Conservation (phyloP, 2,329 filamentous ascomycete genomes). For the Ceratocystis diversiconidia region DNA sequence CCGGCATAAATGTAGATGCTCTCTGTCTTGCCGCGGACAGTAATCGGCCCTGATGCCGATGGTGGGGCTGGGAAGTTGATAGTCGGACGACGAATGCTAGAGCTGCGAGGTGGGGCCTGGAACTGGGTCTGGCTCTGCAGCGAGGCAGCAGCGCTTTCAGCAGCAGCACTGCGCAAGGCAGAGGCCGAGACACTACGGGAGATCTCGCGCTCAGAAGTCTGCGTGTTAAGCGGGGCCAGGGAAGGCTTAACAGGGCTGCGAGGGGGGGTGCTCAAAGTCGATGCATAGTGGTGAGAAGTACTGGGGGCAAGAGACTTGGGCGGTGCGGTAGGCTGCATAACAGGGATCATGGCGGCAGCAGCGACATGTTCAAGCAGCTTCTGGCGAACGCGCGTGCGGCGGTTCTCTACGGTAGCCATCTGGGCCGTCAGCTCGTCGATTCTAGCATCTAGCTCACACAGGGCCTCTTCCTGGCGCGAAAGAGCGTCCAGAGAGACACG, state of each 20-base stretch:
- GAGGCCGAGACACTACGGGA: constrained; percentile 32
- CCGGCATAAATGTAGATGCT: constrained; percentile 57
- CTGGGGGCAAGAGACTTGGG: constrained; percentile 21
- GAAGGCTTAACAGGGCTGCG: constrained; percentile 40
- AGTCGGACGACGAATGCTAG: constrained; percentile 20
- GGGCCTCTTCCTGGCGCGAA: constrained; percentile 65
- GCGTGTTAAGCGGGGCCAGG: constrained; percentile 23
- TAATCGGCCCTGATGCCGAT: neutral
- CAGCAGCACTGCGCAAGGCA: constrained; percentile 39
- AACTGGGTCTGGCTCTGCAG: neutral
- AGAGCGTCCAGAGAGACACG: constrained; percentile 62
- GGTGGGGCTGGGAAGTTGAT: constrained; percentile 17
- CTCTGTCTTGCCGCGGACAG: constrained; percentile 35
- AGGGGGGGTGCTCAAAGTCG: constrained; percentile 42
- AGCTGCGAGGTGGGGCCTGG: constrained; percentile 23
- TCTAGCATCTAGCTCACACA: constrained; percentile 59
- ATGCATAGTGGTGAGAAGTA: constrained; percentile 26
- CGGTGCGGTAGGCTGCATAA: constrained; percentile 23
- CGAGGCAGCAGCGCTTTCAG: neutral
- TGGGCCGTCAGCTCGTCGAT: constrained; percentile 73
- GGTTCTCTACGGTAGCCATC: constrained; percentile 67
- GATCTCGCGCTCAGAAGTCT: constrained; percentile 10
- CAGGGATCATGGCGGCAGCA: constrained; percentile 45
- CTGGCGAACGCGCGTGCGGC: constrained; percentile 58
- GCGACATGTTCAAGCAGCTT: constrained; percentile 73